Percentiles rank a stretch among this genome's conserved stretches.
Conservation (phyloP, 495 filamentous ascomycete species). For the Gamarada debralockiae region DNA sequence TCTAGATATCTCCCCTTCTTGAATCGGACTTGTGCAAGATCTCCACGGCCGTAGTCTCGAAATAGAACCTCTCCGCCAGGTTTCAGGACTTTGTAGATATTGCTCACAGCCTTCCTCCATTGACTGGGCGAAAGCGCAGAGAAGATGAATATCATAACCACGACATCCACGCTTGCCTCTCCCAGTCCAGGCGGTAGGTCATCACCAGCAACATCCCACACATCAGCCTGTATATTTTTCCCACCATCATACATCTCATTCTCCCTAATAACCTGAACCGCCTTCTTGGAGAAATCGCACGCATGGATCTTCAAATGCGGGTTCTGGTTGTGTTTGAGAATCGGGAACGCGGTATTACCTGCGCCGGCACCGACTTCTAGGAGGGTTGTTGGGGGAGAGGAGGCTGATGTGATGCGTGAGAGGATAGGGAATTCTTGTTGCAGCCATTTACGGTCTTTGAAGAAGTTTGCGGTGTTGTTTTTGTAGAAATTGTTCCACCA, state of each 20-base stretch:
- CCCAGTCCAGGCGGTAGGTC: conserved; percentile 71
- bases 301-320: conserved; percentile 75
- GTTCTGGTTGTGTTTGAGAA: conserved; percentile 78
- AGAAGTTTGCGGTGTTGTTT: conserved; percentile 93
- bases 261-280: conserved; percentile 80
- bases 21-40: conserved; percentile 94
- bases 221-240: conserved; percentile 72
- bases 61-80: conserved; percentile 87
- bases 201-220: conserved; percentile 81
- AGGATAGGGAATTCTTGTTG: conserved; percentile 91
- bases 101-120: conserved; percentile 78
- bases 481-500: conserved; percentile 98
- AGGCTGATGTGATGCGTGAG: conserved; percentile 58
- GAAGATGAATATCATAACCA: conserved; percentile 95
- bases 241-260: conserved; percentile 57
- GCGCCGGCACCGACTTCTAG: conserved; percentile 94
- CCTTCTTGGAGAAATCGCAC: conserved; percentile 89
- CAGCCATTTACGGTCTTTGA: conserved; percentile 98
- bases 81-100: conserved; percentile 78
- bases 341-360: conserved; percentile 92
- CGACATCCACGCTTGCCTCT: conserved; percentile 77
- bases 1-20: conserved; percentile 88
- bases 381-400: conserved; percentile 57
- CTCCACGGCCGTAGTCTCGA: conserved; percentile 91
- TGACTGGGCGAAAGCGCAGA: conserved; percentile 82